phyloP scores from a whole-genome alignment of 2,329 filamentous ascomycete genomes.

The Trichoderma sp. region DNA sequence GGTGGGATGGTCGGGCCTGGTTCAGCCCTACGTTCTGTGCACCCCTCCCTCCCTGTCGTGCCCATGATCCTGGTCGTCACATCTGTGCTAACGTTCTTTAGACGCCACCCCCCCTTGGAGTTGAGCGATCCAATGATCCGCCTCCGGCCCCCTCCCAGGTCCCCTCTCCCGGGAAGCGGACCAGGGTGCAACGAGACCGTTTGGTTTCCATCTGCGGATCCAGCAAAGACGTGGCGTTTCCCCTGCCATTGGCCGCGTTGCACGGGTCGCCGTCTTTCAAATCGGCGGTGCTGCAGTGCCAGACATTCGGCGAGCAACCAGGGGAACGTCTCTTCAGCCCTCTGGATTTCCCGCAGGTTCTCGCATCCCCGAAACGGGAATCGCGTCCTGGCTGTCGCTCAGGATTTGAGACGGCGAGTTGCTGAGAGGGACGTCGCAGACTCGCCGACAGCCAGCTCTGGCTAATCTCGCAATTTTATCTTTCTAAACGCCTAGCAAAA shows the following conservation, averaged over 20 bases:
- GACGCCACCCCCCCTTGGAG: slow-evolving; percentile 10
- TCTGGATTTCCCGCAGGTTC: slow-evolving; percentile 14
- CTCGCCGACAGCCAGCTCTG: slow-evolving; percentile 14
- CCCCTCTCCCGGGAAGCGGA: slow-evolving; percentile 28
- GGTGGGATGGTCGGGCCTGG: slow-evolving; percentile 20
- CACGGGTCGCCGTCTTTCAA: slow-evolving; percentile 22
- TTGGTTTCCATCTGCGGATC: slow-evolving; percentile 23
- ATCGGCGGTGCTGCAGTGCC: slow-evolving; percentile 25
- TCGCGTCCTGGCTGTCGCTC: slow-evolving; percentile 28
- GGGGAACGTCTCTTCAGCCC: slow-evolving; percentile 13
- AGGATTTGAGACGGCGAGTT: slow-evolving; percentile 3
- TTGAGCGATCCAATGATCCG: slow-evolving; percentile 22
- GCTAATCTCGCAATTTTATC: neutral
- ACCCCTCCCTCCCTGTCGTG: slow-evolving; percentile 3
- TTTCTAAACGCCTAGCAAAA: neutral
- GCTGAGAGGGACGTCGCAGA: neutral
- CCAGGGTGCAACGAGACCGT: slow-evolving; percentile 21
- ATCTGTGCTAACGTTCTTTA: slow-evolving; percentile 17
- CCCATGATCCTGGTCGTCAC: slow-evolving; percentile 10
- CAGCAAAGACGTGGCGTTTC: slow-evolving; percentile 20
- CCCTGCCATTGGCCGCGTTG: slow-evolving; percentile 25
- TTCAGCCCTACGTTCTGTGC: slow-evolving; percentile 25
- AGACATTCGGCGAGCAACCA: slow-evolving; percentile 28
- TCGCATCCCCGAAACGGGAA: slow-evolving; percentile 20
- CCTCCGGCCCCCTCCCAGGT: slow-evolving; percentile 14